Evolutionary conservation across 2,329 filamentous ascomycete species (phyloP), one percentile per base, ranked within the genome.

Genomic region (Colletotrichum costaricense): DNA sequence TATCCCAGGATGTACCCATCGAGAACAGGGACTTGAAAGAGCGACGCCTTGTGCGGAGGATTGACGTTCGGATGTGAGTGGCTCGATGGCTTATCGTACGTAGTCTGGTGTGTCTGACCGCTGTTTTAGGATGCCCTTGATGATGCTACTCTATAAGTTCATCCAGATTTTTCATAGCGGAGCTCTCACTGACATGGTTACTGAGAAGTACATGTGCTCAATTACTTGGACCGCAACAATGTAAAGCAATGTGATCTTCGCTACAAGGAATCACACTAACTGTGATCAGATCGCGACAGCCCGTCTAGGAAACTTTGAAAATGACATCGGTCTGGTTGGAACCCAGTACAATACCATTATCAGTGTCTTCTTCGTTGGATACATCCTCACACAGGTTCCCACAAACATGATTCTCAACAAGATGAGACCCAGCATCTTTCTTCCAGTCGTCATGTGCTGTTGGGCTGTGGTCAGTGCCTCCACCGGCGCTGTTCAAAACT

Each of bases 381-480:
- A 70, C 24, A 59, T 70, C 38, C 38, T 59, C 19, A 65, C 42
- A 0, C 67, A 70, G 42, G 62, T 70, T n/a, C 67, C 67, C 6
- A 64, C 67, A 24, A 69, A 69, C 28, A 69, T 69, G 67, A 69
- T 69, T 16, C 62, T 69, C 26, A 69, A 69, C 22, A 69, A 69
- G 52, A 57, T 69, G 67, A 46, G 67, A 26, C 67, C 67, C 3
- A 69, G 67, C 19, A 14, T 67, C 9, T 67, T 67, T 14, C 30
- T 67, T 16, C 65, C 65, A 7, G 28, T 67, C 2, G 55, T 67
- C n/a, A 67, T 67, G 65, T 67, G 65, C 16, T 67, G 65, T 19
- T 67, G 65, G 65, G 65, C 65, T 2, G 65, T 69, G 11, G 59
- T 69, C 0, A 49, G 42, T 49, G 42, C 42, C 19, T 49, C 42